These are phyloP conservation scores for Aristolochia contorta DNA, from an alignment of 164 flowering plant species.

Conservation along the genomic window DNA sequence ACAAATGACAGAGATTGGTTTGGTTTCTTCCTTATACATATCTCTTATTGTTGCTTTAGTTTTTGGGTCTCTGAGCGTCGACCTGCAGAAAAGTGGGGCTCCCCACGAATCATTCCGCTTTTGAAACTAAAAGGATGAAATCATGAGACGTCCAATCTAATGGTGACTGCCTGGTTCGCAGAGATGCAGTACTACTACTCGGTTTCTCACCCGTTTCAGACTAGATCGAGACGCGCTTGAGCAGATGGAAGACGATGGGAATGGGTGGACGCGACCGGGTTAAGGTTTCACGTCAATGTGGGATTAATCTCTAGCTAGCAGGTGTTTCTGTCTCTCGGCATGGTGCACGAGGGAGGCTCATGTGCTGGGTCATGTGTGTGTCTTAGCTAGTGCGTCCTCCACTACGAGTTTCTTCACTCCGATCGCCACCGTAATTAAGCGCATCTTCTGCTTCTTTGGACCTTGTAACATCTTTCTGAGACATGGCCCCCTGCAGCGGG, in stretches of 20 bases:
- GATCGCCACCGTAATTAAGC: background rate
- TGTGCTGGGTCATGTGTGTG: background rate
- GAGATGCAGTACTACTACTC: background rate
- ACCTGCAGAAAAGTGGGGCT: background rate
- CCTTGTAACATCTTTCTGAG: background rate
- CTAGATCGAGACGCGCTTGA: too few relatives aligned
- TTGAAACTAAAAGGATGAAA: background rate
- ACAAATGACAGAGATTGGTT: background rate
- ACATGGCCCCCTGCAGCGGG: background rate
- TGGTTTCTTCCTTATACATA: constrained; percentile 2
- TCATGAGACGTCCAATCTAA: constrained; percentile 14
- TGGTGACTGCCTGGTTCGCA: background rate
- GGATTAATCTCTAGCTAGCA: too few relatives aligned
- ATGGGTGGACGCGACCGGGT: too few relatives aligned
- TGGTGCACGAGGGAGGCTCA: background rate
- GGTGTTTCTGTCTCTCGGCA: too few relatives aligned
- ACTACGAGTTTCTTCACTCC: background rate
- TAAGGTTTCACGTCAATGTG: too few relatives aligned
- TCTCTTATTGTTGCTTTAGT: constrained; percentile 15
- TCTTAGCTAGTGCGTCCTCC: background rate
- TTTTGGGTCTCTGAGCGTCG: constrained; percentile 1
- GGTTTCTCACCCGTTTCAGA: too few relatives aligned
- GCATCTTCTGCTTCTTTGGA: background rate
- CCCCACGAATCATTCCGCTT: background rate
- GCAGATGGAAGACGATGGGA: too few relatives aligned